Conservation (phyloP, 2,329 filamentous ascomycete genomes). For the Penicillium rolfsii region DNA sequence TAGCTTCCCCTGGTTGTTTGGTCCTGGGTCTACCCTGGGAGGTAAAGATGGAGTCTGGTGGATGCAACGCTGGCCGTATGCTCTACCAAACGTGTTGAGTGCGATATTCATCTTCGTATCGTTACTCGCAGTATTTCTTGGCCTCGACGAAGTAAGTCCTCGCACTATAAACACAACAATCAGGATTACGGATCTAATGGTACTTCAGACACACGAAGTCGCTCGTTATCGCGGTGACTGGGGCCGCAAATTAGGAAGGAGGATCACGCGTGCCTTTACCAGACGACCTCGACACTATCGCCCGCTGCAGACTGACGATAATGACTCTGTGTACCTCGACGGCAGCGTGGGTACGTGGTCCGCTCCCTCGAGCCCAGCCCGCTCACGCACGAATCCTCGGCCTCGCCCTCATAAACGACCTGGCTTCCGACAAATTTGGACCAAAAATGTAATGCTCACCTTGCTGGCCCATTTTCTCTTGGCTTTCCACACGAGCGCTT, state of each 20-base stretch:
- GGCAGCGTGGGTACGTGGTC: constrained; percentile 32
- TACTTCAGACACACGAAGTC: constrained; percentile 40
- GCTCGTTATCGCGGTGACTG: constrained; percentile 46
- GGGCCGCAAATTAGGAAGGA: constrained; percentile 45
- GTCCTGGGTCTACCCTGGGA: constrained; percentile 60
- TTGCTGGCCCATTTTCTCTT: constrained; percentile 69
- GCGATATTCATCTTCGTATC: constrained; percentile 62
- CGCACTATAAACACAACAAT: not conserved
- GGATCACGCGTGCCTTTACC: constrained; percentile 35
- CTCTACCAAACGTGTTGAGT: constrained; percentile 69
- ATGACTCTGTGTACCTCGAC: constrained; percentile 41
- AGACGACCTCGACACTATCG: constrained; percentile 40
- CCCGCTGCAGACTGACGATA: constrained; percentile 35
- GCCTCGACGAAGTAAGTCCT: constrained; percentile 63
- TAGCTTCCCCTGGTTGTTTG: constrained; percentile 66
- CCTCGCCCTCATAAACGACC: constrained; percentile 47
- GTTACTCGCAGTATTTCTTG: constrained; percentile 61
- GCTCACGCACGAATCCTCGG: constrained; percentile 34
- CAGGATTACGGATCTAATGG: not conserved
- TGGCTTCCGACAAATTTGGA: constrained; percentile 57
- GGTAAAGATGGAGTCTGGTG: constrained; percentile 63
- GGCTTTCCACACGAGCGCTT: constrained; percentile 74
- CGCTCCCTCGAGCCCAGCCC: constrained; percentile 31
- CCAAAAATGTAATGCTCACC: constrained; percentile 58
- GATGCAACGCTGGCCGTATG: constrained; percentile 69